Conservation (phyloP, 2,329 filamentous ascomycete species). For the Tricladium varicosporioides region DNA sequence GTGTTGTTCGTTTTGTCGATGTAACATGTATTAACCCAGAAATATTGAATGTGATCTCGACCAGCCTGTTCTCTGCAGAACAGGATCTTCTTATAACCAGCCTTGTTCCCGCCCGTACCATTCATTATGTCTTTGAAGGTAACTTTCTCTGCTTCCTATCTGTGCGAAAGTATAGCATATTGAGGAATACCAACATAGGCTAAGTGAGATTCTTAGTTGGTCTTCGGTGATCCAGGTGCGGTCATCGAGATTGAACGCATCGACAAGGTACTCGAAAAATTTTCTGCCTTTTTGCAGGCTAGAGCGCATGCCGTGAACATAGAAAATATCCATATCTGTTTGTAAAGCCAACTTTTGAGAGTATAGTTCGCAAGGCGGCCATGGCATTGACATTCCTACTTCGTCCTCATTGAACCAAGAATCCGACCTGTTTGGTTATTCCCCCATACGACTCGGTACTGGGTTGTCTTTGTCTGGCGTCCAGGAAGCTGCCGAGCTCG, state of each 20-base stretch:
- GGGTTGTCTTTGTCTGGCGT: conserved; percentile 19
- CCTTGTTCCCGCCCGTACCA: no score
- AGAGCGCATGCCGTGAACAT: conserved; percentile 20
- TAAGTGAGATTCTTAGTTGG: conserved; percentile 26
- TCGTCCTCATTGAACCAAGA: conserved; percentile 26
- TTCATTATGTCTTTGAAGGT: no score
- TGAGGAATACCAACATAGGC: no score
- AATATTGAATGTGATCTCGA: no score
- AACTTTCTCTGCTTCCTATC: no score
- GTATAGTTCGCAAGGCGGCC: conserved; percentile 17
- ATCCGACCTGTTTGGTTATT: conserved; percentile 21
- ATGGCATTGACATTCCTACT: conserved; percentile 19
- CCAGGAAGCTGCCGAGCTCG: conserved; percentile 14
- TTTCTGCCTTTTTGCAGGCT: conserved; percentile 19
- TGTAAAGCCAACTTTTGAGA: conserved; percentile 19
- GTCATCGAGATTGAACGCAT: conserved; percentile 6
- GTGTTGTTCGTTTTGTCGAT: no score
- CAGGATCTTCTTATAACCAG: no score
- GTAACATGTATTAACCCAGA: no score
- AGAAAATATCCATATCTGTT: conserved; percentile 15
- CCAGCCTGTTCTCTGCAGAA: no score
- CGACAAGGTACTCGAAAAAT: conserved; percentile 24
- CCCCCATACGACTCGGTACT: conserved; percentile 24
- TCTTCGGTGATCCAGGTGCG: conserved; percentile 19
- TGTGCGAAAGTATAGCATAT: no score